phyloP scores from a whole-genome alignment of 139 green algal species.

The Chlamydomonas urium region DNA sequence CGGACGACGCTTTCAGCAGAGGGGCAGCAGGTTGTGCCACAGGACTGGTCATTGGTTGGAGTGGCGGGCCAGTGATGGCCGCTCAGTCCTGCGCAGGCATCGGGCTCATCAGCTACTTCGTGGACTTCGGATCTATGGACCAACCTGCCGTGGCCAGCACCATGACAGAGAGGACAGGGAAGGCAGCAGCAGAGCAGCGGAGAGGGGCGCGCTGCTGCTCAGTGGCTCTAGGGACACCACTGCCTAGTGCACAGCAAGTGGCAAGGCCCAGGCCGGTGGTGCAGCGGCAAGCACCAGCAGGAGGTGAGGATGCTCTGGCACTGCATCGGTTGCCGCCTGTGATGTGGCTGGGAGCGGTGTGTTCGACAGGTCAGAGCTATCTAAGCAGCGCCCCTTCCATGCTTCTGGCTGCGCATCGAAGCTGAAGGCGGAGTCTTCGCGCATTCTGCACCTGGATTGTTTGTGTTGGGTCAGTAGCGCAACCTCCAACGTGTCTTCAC shows the following conservation, averaged over 20 bases:
- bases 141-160: background rate
- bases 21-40: constrained; percentile 14
- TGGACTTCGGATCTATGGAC: constrained; percentile 24
- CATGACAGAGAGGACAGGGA: background rate
- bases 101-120: constrained; percentile 25
- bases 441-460: too few relatives aligned
- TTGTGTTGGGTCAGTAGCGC: too few relatives aligned
- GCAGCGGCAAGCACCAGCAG: background rate
- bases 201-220: background rate
- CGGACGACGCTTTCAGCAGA: background rate
- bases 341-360: constrained; percentile 12
- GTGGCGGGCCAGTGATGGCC: constrained; percentile 23
- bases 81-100: constrained; percentile 36
- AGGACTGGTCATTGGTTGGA: constrained; percentile 48
- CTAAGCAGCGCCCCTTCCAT: too few relatives aligned
- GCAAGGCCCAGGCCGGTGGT: background rate
- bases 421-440: too few relatives aligned
- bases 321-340: constrained; percentile 11
- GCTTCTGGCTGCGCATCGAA: too few relatives aligned
- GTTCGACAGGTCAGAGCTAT: too few relatives aligned
- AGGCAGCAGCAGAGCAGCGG: background rate
- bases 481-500: too few relatives aligned
- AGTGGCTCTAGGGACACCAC: background rate
- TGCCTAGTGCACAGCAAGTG: background rate
- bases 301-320: background rate